Evolutionary conservation across 1,284 basidiomycete species (phyloP), one percentile per base, ranked within the genome.

Genomic region (Heterobasidion annosum): DNA sequence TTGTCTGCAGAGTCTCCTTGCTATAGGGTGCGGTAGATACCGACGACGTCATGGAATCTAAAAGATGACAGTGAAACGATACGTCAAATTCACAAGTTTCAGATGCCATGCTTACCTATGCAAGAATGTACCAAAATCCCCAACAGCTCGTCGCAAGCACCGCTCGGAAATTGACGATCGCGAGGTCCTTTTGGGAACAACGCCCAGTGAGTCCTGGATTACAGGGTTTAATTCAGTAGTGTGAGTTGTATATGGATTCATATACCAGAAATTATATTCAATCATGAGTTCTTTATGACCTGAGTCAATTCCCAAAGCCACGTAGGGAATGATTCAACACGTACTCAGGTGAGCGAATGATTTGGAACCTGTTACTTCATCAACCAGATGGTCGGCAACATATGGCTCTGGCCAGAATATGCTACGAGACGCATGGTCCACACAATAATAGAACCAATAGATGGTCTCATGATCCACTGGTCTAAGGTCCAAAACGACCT

Each of bases 291-390:
- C 49, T 50, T 33, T 50, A 50, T 0, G 10, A 16, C 25, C 25
- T 25, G 25, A 25, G 25, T 25, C 25, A 13, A 12, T 7, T 37
- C 34, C 13, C 40, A 50, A 35, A 5, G 18, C 8, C 5, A 12
- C 5, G 19, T 12, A 35, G 4, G 4, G 10, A 18, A 5, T 33
- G 25, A 50, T 3, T n/a, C 18, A 48, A 8, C 18, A 65, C 74
- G 46, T 60, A 81, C 78, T 67, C 40, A 79, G 61, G 59, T 77
- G 76, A 6, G 67, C 64, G 1, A 64, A 56, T 10, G 68, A 68
- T 10, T 61, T 69, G 4, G 71, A 65, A 4, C 75, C 76, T 16
- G 61, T 62, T 8, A 75, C 52, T 50, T 70, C 68, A 0, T 50
- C 60, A 7, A 60, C 48, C 15, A 76, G 64, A 40, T 61, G 48